Percentiles rank a stretch among this genome's conserved stretches.
phyloP scores from a whole-genome alignment of 2,329 filamentous ascomycete species.

The Diaporthe amygdali region DNA sequence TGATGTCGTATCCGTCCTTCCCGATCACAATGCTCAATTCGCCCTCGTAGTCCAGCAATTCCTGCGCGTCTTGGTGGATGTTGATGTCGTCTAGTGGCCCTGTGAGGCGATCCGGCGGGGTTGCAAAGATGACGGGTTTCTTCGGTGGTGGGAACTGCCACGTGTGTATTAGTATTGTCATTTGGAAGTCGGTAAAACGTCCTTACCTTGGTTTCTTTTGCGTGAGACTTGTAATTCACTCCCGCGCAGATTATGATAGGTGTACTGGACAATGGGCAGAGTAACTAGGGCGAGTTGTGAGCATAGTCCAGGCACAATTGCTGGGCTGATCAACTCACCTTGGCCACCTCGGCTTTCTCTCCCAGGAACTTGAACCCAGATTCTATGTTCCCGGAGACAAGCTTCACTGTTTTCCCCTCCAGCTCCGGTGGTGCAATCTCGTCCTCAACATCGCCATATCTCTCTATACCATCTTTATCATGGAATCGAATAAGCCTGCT shows the following conservation, averaged over 20 bases:
- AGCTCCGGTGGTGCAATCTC: not conserved
- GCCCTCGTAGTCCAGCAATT: conserved; percentile 56
- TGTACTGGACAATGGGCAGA: not conserved
- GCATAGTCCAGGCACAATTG: not conserved
- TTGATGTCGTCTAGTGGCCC: not conserved
- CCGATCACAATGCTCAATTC: conserved; percentile 62
- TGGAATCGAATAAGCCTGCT: not conserved
- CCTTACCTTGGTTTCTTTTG: not conserved
- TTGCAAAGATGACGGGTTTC: not conserved
- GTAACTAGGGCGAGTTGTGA: not conserved
- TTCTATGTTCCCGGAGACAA: not conserved
- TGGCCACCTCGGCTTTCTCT: not conserved
- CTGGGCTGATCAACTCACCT: not conserved
- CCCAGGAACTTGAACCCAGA: not conserved
- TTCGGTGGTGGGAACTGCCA: not conserved
- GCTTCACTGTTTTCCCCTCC: not conserved
- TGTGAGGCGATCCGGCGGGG: not conserved
- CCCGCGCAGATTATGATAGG: not conserved
- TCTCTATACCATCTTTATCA: not conserved
- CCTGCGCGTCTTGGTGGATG: not conserved
- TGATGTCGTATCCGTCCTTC: conserved; percentile 49
- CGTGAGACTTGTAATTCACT: not conserved
- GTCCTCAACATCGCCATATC: not conserved
- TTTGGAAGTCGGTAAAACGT: not conserved
- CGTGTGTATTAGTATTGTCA: not conserved